phyloP scores from a whole-genome alignment of 2,329 filamentous ascomycete species.

The Didymella sp. region DNA sequence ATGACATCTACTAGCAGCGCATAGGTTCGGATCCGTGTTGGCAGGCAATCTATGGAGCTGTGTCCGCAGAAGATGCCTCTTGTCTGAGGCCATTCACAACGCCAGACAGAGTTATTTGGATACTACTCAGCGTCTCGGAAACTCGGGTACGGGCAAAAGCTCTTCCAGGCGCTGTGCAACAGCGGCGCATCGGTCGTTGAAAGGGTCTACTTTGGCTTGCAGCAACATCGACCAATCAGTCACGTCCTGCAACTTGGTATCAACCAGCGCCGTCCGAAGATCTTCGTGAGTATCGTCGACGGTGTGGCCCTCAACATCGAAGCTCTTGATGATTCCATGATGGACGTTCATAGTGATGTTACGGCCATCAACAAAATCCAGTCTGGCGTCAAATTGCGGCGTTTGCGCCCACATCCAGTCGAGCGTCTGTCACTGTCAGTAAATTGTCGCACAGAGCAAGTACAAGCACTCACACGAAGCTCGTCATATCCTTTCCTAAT shows the following conservation, averaged over 20 bases:
- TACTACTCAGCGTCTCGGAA: conserved; percentile 6
- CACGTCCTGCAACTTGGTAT: conserved; percentile 59
- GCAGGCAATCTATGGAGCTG: not conserved
- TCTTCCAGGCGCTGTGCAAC: conserved; percentile 31
- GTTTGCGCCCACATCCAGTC: conserved; percentile 88
- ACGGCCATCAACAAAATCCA: conserved; percentile 57
- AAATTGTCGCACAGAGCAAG: not conserved
- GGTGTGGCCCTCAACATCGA: conserved; percentile 38
- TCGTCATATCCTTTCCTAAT: conserved; percentile 69
- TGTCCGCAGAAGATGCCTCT: not conserved
- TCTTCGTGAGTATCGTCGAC: conserved; percentile 21
- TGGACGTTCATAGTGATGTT: conserved; percentile 49
- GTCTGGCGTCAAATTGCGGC: conserved; percentile 74
- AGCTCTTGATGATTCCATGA: conserved; percentile 64
- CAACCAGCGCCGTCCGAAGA: conserved; percentile 35
- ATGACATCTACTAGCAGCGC: not conserved
- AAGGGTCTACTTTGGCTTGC: conserved; percentile 22
- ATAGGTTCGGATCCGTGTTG: not conserved
- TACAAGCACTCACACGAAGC: conserved; percentile 59
- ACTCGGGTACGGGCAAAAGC: conserved; percentile 32
- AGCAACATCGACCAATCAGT: conserved; percentile 48
- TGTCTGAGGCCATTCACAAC: not conserved
- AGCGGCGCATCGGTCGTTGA: conserved; percentile 20
- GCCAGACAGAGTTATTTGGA: not conserved
- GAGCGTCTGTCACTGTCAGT: conserved; percentile 59